Base-by-base conservation (phyloP, 1,284 basidiomycete genomes). In the Boletus mariae region DNA sequence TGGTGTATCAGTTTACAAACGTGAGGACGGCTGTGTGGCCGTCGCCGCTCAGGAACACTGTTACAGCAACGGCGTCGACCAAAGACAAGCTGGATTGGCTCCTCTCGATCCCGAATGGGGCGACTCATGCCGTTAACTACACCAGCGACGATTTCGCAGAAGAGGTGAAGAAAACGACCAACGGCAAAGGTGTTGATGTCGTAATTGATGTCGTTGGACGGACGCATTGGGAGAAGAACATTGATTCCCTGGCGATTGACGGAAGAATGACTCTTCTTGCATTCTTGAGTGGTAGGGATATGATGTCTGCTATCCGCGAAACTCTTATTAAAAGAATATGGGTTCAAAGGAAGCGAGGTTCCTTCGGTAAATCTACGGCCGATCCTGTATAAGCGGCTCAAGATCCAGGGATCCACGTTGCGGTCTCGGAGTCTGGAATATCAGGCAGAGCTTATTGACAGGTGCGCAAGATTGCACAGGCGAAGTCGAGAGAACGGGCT, bases 131-230 rank as follows among this genome's bases (percentile, higher is more conserved):
- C 6, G 85, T 90, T 57, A 96, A 96, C 70, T 96, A 97, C 76
- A 92, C 86, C 65, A 89, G 83, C 1, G 79, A 92, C 61, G 82
- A 92, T 65, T 94, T 94, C 68, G 78, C 86, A 40, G 75, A 78
- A 55, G 81, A 82, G 55, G 81, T 86, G n/a, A 80, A 83, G 68
- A 74, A 75, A 57, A 76, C 76, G 15, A 93, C 90, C 0, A 68
- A 73, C 38, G 79, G 78, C 35, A 80, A 82, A 58, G 90, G 91
- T 20, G 90, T 85, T 12, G 79, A 94, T 70, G 81, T 97, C 26
- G 76, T 98, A 47, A 80, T 98, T 62, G 95, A 98, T 72, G 92
- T 95, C 62, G 86, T 94, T 45, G 92, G 90, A 25, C 83, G 82
- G 59, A 85, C 79, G 35, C 94, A 98, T 71, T 96, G 89, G 78